Base-by-base conservation (phyloP, 2,329 filamentous ascomycete genomes). In the Graphilbum sp. region DNA sequence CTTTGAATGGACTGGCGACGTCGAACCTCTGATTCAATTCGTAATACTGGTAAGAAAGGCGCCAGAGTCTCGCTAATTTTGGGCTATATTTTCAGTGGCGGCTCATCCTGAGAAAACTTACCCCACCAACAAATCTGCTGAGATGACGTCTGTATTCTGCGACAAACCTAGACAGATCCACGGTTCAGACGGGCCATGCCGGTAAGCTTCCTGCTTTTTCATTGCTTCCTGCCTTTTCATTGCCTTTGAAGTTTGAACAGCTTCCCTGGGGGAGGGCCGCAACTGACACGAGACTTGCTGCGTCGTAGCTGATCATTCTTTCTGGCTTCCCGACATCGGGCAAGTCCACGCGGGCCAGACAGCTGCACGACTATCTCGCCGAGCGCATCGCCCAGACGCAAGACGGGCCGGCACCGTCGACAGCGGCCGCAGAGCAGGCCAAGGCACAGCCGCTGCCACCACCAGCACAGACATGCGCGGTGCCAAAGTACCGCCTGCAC, bases 221-320 rank as follows among this genome's bases (percentile, higher is more conserved):
- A 15, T 31, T 31, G 16, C 17, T 33, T 12, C 15, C 11, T 24
- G 15, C 21, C 7, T 37, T 17, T 23, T 40, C 15, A 12, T 12
- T 3, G 11, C 2, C 19, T 31, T 32, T 27, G 8, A 17, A 11
- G 7, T 21, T 15, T 17, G 20, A 3, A n/a, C n/a, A n/a, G n/a
- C n/a, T n/a, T n/a, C n/a, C n/a, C n/a, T n/a, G n/a, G n/a, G n/a
- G n/a, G n/a, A n/a, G n/a, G n/a, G n/a, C n/a, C n/a, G n/a, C n/a
- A n/a, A n/a, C n/a, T n/a, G n/a, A n/a, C n/a, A n/a, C n/a, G n/a
- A n/a, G n/a, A n/a, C n/a, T n/a, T n/a, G n/a, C n/a, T n/a, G n/a
- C n/a, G n/a, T n/a, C n/a, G n/a, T n/a, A 81, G 76, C 63, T 81
- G 46, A 74, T 80, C 49, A 74, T 79, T 47, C 55, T 81, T 42